phyloP scores from a whole-genome alignment of 192 early-diverging fungal genomes.

The Entrophospora sp. region DNA sequence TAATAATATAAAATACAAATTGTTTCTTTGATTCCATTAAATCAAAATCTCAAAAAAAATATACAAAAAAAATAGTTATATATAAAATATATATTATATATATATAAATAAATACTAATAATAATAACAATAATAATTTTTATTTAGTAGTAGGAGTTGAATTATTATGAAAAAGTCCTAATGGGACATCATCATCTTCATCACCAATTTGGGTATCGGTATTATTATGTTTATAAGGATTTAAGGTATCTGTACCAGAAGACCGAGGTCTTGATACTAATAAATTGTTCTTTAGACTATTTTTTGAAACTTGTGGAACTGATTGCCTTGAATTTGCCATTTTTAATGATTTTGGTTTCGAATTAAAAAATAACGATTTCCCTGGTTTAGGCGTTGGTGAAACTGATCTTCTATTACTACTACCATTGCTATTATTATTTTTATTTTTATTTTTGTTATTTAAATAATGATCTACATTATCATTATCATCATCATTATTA shows the following conservation, averaged over 20 bases:
- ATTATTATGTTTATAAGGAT: not conserved
- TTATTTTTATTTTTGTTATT: no score
- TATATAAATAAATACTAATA: no score
- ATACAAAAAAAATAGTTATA: no score
- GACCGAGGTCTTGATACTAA: not conserved
- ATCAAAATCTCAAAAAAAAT: no score
- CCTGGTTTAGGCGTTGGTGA: not conserved
- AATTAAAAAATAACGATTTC: not conserved
- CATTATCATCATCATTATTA: not conserved
- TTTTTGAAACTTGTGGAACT: not conserved
- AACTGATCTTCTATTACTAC: not conserved
- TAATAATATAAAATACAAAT: no score
- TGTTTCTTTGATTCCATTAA: no score
- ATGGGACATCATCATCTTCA: conserved; percentile 5
- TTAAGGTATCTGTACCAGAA: not conserved
- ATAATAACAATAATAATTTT: no score
- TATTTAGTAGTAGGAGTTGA: no score
- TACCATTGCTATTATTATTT: no score
- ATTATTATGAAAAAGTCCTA: no score
- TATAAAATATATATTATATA: no score
- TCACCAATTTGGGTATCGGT: not conserved
- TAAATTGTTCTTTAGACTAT: not conserved
- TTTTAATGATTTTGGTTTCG: not conserved
- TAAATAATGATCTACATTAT: not conserved
- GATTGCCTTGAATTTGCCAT: not conserved